These are phyloP conservation scores for Allomyces macrogynus DNA, from an alignment of 192 early-diverging fungal species.

Conservation along the genomic window DNA sequence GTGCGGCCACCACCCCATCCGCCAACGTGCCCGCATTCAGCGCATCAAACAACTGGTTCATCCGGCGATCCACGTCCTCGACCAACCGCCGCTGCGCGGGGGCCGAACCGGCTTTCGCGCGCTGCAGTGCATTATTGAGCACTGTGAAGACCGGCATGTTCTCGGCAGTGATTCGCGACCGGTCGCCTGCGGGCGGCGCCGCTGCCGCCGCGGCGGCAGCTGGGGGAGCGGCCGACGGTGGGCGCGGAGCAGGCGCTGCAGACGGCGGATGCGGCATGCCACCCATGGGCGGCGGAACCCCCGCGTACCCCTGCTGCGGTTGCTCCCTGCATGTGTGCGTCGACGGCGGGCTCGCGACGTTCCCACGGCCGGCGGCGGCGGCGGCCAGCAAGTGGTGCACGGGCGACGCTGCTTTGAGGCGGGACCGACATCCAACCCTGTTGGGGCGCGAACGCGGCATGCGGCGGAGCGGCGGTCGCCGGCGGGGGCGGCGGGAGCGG, in stretches of 20 bases:
- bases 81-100: constrained; percentile 50
- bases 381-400: too few species aligned
- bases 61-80: constrained; percentile 65
- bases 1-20: constrained; percentile 31
- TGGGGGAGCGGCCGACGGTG: constrained; percentile 3
- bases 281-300: too few species aligned
- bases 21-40: constrained; percentile 62
- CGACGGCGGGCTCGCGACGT: too few species aligned
- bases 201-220: not conserved
- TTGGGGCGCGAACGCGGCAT: too few species aligned
- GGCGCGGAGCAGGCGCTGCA: too few species aligned
- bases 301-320: too few species aligned
- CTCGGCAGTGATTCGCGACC: constrained; percentile 54
- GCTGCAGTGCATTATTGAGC: constrained; percentile 28
- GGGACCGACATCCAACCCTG: too few species aligned
- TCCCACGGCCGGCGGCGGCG: too few species aligned
- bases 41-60: constrained; percentile 61
- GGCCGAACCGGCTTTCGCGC: constrained; percentile 18
- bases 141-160: constrained; percentile 40
- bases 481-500: too few species aligned
- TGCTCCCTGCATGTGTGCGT: too few species aligned
- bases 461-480: too few species aligned
- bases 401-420: too few species aligned
- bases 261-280: constrained; percentile 15
- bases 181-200: constrained; percentile 44